Conservation (phyloP, 2,329 filamentous ascomycete genomes). For the Talaromyces sp. region DNA sequence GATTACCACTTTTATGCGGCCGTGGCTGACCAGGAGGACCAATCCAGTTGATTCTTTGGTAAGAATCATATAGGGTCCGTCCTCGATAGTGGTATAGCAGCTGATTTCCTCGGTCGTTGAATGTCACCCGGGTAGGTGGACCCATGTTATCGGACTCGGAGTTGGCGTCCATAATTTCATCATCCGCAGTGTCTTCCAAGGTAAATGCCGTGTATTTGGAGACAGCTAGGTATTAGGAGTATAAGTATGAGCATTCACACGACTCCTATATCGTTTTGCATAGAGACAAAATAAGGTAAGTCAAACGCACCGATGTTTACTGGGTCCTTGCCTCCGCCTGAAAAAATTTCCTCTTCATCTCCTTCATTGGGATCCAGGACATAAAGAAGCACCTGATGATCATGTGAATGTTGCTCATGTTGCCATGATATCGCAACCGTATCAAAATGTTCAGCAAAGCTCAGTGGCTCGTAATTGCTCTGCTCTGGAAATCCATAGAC, state of each 20-base stretch:
- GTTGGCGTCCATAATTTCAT: conserved; percentile 1
- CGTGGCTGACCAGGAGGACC: conserved; percentile 11
- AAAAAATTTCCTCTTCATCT: background rate
- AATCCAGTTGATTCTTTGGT: conserved; percentile 30
- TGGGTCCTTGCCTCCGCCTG: no score
- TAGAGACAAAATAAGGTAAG: background rate
- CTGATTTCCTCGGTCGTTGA: conserved; percentile 42
- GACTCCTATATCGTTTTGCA: background rate
- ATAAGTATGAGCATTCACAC: no score
- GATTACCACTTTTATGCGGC: conserved; percentile 27
- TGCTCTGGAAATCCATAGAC: conserved; percentile 35
- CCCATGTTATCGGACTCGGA: conserved; percentile 14
- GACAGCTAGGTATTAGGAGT: conserved; percentile 12
- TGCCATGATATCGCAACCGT: conserved; percentile 44
- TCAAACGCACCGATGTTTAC: conserved; percentile 27
- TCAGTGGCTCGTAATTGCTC: conserved; percentile 32
- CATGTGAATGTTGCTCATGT: conserved; percentile 21
- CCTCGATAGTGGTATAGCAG: conserved; percentile 39
- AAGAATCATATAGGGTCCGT: conserved; percentile 39
- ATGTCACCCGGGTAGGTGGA: conserved; percentile 33
- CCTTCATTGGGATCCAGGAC: background rate
- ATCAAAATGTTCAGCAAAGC: conserved; percentile 27
- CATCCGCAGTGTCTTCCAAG: conserved; percentile 19
- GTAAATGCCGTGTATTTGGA: conserved; percentile 20
- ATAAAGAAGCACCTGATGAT: conserved; percentile 37